These are phyloP conservation scores for Hypomontagnella monticulosa DNA, from an alignment of 495 filamentous ascomycete genomes.

Conservation along the genomic window DNA sequence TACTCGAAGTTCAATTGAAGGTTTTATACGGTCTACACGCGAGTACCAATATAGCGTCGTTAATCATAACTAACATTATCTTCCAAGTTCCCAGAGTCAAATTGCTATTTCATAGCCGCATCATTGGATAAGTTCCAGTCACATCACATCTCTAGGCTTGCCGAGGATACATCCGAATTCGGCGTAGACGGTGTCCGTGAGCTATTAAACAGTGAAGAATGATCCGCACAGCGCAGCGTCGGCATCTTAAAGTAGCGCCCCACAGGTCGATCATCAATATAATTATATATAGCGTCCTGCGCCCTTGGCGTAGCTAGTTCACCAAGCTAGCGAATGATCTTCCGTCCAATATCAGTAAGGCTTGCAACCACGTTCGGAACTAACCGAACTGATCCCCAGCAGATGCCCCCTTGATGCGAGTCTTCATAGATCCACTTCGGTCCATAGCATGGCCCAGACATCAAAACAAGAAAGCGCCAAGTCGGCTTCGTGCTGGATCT, in stretches of 20 bases:
- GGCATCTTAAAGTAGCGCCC: background rate
- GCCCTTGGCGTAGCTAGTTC: background rate
- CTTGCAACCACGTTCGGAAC: conserved; percentile 30
- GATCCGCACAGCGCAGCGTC: background rate
- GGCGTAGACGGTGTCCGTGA: conserved; percentile 30
- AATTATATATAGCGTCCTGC: conserved; percentile 14
- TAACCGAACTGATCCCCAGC: conserved; percentile 18
- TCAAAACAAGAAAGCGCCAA: conserved; percentile 17
- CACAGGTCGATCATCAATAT: conserved; percentile 19
- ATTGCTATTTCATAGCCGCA: background rate
- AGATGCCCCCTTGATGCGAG: background rate
- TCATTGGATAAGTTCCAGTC: background rate
- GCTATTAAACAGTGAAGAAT: conserved; percentile 8
- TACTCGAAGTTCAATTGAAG: background rate
- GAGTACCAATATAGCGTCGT: no score
- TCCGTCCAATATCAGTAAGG: conserved; percentile 30
- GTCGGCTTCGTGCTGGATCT: conserved; percentile 36
- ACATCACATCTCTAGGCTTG: background rate
- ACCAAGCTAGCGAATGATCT: background rate
- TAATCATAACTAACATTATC: background rate
- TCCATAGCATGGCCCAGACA: background rate
- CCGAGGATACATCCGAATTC: conserved; percentile 18
- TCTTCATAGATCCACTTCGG: background rate
- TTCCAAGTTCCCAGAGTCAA: background rate
- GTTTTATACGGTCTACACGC: background rate